A percentile compares a stretch with the other conserved stretches of the same genome.
phyloP scores from a whole-genome alignment of 129 eudicot genomes.

The Centrapalus pauciflorus region DNA sequence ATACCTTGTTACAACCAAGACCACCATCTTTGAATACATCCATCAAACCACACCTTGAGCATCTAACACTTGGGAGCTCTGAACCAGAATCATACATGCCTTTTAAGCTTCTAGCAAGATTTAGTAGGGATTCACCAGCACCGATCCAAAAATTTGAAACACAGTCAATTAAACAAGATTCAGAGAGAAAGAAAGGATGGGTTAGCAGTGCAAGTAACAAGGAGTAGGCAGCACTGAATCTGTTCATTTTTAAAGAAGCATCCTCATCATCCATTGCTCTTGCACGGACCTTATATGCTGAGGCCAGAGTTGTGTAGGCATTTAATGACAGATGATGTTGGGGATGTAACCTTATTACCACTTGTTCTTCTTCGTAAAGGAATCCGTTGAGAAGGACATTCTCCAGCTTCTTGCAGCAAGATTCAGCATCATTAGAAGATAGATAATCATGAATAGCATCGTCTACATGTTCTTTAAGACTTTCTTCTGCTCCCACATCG shows the following conservation, averaged over 20 bases:
- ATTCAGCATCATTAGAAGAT: slow-evolving; percentile 30
- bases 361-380: slow-evolving; percentile 7
- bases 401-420: slow-evolving; percentile 67
- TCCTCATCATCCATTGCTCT: slow-evolving; percentile 9
- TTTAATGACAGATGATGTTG: slow-evolving; percentile 50
- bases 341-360: slow-evolving; percentile 36
- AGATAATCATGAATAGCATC: slow-evolving; percentile 49
- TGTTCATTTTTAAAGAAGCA: slow-evolving; percentile 27
- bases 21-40: slow-evolving; percentile 13
- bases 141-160: slow-evolving; percentile 47
- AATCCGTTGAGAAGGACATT: slow-evolving; percentile 31
- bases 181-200: slow-evolving; percentile 50
- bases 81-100: slow-evolving; percentile 4
- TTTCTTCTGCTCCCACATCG: slow-evolving; percentile 19
- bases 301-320: slow-evolving; percentile 59
- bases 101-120: slow-evolving; percentile 30
- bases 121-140: slow-evolving; percentile 54
- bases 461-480: slow-evolving; percentile 33
- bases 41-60: slow-evolving; percentile 26
- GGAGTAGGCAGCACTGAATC: slow-evolving; percentile 56
- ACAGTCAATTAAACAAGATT: slow-evolving; percentile 40
- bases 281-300: slow-evolving; percentile 51
- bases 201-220: slow-evolving; percentile 52
- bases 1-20: slow-evolving; percentile 18
- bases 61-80: slow-evolving; percentile 15